Evolutionary conservation across 768 basidiomycete genomes (phyloP), one percentile per base, ranked within the genome.

Genomic region (Leccinum longicurvipes): DNA sequence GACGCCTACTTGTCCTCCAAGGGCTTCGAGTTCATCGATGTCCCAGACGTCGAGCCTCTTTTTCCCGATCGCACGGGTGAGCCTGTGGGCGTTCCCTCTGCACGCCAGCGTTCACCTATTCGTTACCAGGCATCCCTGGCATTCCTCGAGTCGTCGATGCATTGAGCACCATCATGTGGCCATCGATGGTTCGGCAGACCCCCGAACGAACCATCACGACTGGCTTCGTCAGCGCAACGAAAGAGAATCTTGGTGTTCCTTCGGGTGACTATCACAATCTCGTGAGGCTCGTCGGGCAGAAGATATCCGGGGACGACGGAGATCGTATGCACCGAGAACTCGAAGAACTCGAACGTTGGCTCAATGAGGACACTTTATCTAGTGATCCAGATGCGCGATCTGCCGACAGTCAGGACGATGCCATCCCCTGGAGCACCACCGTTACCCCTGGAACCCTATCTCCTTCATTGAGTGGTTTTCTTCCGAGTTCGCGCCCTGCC

Each of bases 91-190:
- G 25, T 39, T 36, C 21, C 27, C 11, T 3, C 50, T 19, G 6
- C 36, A 11, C 10, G 8, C 3, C 25, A 28, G 31, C 14, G 27
- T 51, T 59, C 53, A 60, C 15, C 28, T 46, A 12, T 48, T 11
- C 7, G 6, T 51, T 27, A 49, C 32, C 47, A 83, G 84, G 73
- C 17, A 76, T 82, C 50, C 80, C 67, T 15, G 80, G 80, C 12
- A 78, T 91, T 31, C 80, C 82, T 28, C 83, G 91, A 24, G 83
- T 91, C 8, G 62, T 89, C 19, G 89, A 91, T 64, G 88, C 91
- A 11, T 73, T 93, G 44, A 86, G 89, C 68, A 91, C 91, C 1
- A 83, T 93, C 63, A 91, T 93, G 86, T 93, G 91, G 91, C 86
- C 91, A 4, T 87, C 86, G 0, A 85, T 93, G 82, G 72, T 81